Evolutionary conservation across 352 stramenopile species (phyloP).

Genomic region (Globisporangium lucens): DNA sequence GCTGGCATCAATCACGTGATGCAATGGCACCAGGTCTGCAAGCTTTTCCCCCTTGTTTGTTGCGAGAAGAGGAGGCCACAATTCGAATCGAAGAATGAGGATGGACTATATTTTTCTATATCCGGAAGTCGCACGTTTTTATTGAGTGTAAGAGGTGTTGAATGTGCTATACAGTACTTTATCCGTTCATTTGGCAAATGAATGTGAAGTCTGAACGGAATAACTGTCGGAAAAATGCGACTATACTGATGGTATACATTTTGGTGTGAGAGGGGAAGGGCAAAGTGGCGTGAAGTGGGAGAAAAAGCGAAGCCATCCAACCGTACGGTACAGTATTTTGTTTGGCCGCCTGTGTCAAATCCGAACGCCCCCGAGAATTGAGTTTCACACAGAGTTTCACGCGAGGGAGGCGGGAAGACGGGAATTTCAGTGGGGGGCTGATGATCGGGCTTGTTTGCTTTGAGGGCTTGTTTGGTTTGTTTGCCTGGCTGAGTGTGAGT

Average conservation of each 20-base stretch:
- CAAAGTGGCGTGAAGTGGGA: not conserved
- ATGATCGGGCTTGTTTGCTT: no score
- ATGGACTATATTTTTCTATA: not conserved
- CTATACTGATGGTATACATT: not conserved
- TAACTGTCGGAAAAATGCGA: not conserved
- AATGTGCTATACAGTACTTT: not conserved
- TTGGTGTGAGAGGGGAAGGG: not conserved
- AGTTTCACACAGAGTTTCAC: not conserved
- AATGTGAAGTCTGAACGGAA: not conserved
- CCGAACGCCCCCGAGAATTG: not conserved
- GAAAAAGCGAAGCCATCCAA: not conserved
- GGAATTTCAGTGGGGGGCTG: not conserved
- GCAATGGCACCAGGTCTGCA: constrained; percentile 2
- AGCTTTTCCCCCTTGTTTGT: no score
- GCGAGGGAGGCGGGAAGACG: not conserved
- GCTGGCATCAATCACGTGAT: constrained; percentile 3
- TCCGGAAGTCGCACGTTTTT: not conserved
- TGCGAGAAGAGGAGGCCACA: not conserved
- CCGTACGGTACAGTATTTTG: not conserved
- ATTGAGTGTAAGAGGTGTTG: not conserved
- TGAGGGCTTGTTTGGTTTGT: no score
- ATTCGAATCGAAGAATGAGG: not conserved
- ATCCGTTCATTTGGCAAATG: not conserved
- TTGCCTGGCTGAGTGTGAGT: no score
- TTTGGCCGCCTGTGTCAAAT: no score